phyloP scores from a whole-genome alignment of 225 moss, liverwort and hornwort genomes.

The Bryum argenteum region DNA sequence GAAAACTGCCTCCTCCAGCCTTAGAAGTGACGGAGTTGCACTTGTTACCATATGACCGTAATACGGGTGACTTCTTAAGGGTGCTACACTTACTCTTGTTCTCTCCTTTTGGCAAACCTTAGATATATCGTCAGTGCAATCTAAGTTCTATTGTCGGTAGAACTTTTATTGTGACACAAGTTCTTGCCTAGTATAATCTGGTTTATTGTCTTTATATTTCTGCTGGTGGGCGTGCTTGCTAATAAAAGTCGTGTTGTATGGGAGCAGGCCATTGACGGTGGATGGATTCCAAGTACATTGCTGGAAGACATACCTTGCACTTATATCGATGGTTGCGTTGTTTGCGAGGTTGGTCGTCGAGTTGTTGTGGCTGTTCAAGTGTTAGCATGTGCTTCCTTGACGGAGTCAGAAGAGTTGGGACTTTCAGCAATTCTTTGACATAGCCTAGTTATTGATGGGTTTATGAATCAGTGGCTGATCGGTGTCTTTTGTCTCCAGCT shows the following conservation, averaged over 20 bases:
- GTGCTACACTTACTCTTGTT: constrained; percentile 40
- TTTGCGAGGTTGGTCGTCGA: constrained; percentile 74
- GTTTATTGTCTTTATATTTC: constrained; percentile 3
- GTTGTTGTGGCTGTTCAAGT: constrained; percentile 11
- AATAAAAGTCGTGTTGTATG: constrained; percentile 37
- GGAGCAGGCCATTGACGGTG: constrained; percentile 92
- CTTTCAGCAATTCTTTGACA: constrained; percentile 22
- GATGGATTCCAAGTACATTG: constrained; percentile 86
- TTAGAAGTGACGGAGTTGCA: constrained; percentile 83
- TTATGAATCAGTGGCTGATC: constrained; percentile 26
- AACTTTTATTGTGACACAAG: neutral
- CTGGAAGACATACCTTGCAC: constrained; percentile 95
- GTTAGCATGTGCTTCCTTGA: constrained; percentile 16
- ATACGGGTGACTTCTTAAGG: constrained; percentile 83
- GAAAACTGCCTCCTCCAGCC: constrained; percentile 70
- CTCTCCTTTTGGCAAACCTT: constrained; percentile 21
- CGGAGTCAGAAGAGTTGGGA: constrained; percentile 18
- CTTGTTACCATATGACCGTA: constrained; percentile 87
- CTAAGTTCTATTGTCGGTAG: neutral
- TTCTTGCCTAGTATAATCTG: constrained; percentile 7
- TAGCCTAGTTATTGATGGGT: constrained; percentile 17
- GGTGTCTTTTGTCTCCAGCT: constrained; percentile 60
- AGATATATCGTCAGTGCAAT: constrained; percentile 1
- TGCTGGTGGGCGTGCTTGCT: constrained; percentile 37
- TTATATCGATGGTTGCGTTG: constrained; percentile 87